These are phyloP conservation scores for Udeniomyces megalosporus DNA, from an alignment of 768 basidiomycete genomes.

Conservation along the genomic window DNA sequence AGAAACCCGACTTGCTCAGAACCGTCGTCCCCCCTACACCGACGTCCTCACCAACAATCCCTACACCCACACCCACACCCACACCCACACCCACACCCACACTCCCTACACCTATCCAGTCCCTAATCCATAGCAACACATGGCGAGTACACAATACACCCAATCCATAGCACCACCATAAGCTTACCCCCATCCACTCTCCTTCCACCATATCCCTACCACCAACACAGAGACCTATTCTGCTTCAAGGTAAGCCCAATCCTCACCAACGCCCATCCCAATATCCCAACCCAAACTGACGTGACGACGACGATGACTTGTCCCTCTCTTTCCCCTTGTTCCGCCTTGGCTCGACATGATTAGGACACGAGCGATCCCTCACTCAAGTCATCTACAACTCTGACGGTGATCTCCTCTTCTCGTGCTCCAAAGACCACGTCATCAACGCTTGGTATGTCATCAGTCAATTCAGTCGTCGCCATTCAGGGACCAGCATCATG, in stretches of 20 bases:
- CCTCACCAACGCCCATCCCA: not conserved
- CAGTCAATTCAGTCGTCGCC: not conserved
- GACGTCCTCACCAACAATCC: no score
- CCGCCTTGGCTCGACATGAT: no score
- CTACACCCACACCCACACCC: no score
- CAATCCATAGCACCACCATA: no score
- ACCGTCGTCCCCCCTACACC: no score
- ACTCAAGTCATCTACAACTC: slow-evolving; percentile 95
- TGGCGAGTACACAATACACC: no score
- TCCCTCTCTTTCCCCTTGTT: not conserved
- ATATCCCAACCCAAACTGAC: not conserved
- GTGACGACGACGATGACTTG: not conserved
- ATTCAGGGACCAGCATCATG: no score
- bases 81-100: no score
- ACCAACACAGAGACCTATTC: slow-evolving; percentile 10
- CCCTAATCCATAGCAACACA: no score
- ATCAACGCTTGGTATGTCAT: slow-evolving; percentile 78
- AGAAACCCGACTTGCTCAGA: no score
- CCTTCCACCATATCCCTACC: not conserved
- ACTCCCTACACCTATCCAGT: no score
- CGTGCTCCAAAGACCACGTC: slow-evolving; percentile 83
- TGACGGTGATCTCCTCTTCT: slow-evolving; percentile 90
- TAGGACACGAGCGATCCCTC: slow-evolving; percentile 90
- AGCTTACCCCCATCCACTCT: not conserved
- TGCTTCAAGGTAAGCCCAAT: slow-evolving; percentile 4